Evolutionary conservation across 176 grass and related monocot species (phyloP).

Genomic region (Zizania latifolia): DNA sequence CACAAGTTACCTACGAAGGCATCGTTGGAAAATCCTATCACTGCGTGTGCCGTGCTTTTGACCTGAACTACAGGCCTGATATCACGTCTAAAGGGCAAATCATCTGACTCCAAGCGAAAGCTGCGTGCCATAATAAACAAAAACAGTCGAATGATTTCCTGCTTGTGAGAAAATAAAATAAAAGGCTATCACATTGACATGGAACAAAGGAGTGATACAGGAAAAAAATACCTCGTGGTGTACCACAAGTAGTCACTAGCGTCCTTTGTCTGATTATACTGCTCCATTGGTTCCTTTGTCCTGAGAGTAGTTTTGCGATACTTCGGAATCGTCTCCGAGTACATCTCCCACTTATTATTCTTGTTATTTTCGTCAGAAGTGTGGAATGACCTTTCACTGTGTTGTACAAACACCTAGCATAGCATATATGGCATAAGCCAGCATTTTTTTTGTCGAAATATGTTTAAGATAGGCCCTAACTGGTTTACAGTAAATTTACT

Average conservation of each 20-base stretch:
- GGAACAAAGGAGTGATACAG: not conserved
- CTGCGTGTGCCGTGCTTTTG: slow-evolving; percentile 47
- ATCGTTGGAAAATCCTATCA: slow-evolving; percentile 68
- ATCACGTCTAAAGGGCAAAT: slow-evolving; percentile 79
- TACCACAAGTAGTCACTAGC: slow-evolving; percentile 83
- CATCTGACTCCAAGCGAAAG: slow-evolving; percentile 56
- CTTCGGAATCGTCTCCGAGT: slow-evolving; percentile 46
- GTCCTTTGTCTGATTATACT: slow-evolving; percentile 79
- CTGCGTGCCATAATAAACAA: slow-evolving; percentile 36
- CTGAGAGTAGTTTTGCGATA: slow-evolving; percentile 23
- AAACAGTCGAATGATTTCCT: not conserved
- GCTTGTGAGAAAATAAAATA: not conserved
- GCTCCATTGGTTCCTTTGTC: slow-evolving; percentile 51
- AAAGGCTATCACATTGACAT: not conserved
- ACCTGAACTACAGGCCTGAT: slow-evolving; percentile 76
- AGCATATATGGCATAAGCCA: slow-evolving; percentile 13
- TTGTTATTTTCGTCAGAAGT: slow-evolving; percentile 16
- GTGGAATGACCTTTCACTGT: slow-evolving; percentile 65
- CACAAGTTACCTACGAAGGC: slow-evolving; percentile 50
- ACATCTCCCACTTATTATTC: slow-evolving; percentile 69
- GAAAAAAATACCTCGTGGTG: slow-evolving; percentile 59
- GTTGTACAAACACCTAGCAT: slow-evolving; percentile 75
- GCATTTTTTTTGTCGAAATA: not conserved
- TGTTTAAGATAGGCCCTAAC: not conserved
- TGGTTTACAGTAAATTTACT: not conserved